Evolutionary conservation across 2,329 filamentous ascomycete genomes (phyloP).

Genomic region (Sphaceloma murrayae): DNA sequence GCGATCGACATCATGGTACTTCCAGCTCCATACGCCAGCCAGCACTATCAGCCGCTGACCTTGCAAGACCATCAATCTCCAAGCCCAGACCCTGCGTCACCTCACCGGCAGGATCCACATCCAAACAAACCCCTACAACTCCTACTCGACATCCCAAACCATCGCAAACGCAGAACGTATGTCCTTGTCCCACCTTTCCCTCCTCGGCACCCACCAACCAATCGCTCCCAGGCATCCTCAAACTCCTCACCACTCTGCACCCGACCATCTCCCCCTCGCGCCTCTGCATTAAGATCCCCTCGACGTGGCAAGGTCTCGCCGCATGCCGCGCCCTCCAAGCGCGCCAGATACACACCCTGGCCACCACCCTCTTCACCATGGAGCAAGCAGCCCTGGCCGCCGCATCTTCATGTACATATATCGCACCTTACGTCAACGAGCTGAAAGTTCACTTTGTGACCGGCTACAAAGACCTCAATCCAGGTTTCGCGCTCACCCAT

Average conservation of each 20-base stretch:
- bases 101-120: conserved; percentile 17
- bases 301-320: conserved; percentile 54
- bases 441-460: conserved; percentile 46
- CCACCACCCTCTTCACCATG: conserved; percentile 54
- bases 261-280: conserved; percentile 24
- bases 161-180: conserved; percentile 16
- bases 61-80: conserved; percentile 3
- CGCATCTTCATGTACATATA: conserved; percentile 50
- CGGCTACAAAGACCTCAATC: conserved; percentile 37
- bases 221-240: conserved; percentile 15
- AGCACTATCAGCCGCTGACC: not conserved
- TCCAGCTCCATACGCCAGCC: conserved; percentile 3
- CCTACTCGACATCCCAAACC: conserved; percentile 16
- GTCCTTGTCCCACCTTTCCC: conserved; percentile 1
- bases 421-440: conserved; percentile 57
- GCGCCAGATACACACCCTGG: conserved; percentile 49
- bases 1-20: conserved; percentile 18
- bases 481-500: conserved; percentile 43
- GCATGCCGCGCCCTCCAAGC: conserved; percentile 48
- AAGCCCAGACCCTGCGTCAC: conserved; percentile 5
- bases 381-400: conserved; percentile 51
- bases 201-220: not conserved
- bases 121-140: conserved; percentile 19
- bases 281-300: conserved; percentile 54
- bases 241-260: conserved; percentile 7